A percentile compares a stretch with the other conserved stretches of the same genome.
These are phyloP conservation scores for Sutorius australiensis DNA, from an alignment of 768 basidiomycete species.

Conservation along the genomic window DNA sequence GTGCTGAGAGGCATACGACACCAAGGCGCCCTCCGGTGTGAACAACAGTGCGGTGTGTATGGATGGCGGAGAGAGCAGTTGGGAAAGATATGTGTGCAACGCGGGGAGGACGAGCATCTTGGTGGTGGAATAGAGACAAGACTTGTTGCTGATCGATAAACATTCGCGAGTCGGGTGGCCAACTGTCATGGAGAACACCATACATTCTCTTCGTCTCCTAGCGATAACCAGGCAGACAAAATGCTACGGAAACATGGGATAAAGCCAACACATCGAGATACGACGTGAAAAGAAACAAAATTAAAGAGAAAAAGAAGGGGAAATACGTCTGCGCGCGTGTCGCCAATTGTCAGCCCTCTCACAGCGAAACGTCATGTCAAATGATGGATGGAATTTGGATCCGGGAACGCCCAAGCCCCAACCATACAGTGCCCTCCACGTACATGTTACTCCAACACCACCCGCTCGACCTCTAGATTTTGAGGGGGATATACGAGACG, in stretches of 20 bases:
- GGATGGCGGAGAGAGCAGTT: slow-evolving; percentile 54
- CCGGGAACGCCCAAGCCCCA: not conserved
- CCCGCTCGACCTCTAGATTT: slow-evolving; percentile 8
- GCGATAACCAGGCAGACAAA: slow-evolving; percentile 1
- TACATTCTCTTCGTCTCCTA: slow-evolving; percentile 22
- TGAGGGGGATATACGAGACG: not conserved
- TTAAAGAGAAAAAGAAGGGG: not conserved
- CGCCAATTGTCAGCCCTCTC: slow-evolving; percentile 8
- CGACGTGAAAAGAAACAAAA: not conserved
- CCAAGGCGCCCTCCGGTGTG: slow-evolving; percentile 70
- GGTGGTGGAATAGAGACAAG: not conserved
- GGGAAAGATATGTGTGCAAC: slow-evolving; percentile 61
- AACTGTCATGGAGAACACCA: slow-evolving; percentile 14
- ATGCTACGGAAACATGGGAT: slow-evolving; percentile 20
- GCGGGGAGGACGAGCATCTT: slow-evolving; percentile 68
- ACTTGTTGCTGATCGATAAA: not conserved
- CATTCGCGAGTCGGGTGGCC: not conserved
- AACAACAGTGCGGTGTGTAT: slow-evolving; percentile 71
- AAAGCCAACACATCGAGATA: slow-evolving; percentile 6
- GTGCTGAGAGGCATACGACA: slow-evolving; percentile 55
- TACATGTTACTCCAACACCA: slow-evolving; percentile 2
- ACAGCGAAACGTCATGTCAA: slow-evolving; percentile 8
- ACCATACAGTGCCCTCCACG: slow-evolving; percentile 12
- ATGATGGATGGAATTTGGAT: slow-evolving; percentile 1
- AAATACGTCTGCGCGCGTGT: not conserved